A percentile compares a stretch with the other conserved stretches of the same genome.
Conservation (phyloP, 768 basidiomycete species). For the Harrya chromipes region DNA sequence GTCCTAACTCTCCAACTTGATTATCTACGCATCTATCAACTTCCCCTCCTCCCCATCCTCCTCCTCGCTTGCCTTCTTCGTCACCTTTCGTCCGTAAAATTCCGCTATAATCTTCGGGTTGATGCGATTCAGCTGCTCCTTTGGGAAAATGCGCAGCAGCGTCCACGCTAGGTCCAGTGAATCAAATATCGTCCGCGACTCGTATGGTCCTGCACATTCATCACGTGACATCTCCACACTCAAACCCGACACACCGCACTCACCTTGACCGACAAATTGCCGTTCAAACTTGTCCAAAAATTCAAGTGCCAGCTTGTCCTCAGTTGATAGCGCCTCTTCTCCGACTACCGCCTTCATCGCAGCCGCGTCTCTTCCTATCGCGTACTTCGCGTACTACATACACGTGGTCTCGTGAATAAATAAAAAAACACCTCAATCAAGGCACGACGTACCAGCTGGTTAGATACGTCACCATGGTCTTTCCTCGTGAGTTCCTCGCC, state of each 20-base stretch:
- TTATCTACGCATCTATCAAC: slow-evolving; percentile 60
- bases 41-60: slow-evolving; percentile 38
- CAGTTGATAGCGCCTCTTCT: slow-evolving; percentile 91
- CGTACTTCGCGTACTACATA: slow-evolving; percentile 94
- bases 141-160: slow-evolving; percentile 95
- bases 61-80: slow-evolving; percentile 54
- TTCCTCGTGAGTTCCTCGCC: slow-evolving; percentile 96
- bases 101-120: slow-evolving; percentile 94
- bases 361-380: slow-evolving; percentile 94
- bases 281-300: slow-evolving; percentile 98
- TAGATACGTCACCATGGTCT: slow-evolving; percentile 99
- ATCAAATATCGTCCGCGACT: slow-evolving; percentile 94
- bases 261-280: slow-evolving; percentile 96
- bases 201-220: slow-evolving; percentile 69
- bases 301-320: slow-evolving; percentile 96
- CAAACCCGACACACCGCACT: slow-evolving; percentile 10
- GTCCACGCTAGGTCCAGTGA: slow-evolving; percentile 97
- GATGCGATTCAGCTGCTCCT: slow-evolving; percentile 97
- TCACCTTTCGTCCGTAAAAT: slow-evolving; percentile 84
- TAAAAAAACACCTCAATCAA: slow-evolving; percentile 13
- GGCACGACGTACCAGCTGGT: slow-evolving; percentile 77
- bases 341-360: slow-evolving; percentile 99
- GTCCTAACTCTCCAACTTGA: slow-evolving; percentile 3
- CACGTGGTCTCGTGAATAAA: slow-evolving; percentile 19
- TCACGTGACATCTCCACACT: background rate